Conservation (phyloP, 2,329 filamentous ascomycete species). For the Lecanicillium sp. region DNA sequence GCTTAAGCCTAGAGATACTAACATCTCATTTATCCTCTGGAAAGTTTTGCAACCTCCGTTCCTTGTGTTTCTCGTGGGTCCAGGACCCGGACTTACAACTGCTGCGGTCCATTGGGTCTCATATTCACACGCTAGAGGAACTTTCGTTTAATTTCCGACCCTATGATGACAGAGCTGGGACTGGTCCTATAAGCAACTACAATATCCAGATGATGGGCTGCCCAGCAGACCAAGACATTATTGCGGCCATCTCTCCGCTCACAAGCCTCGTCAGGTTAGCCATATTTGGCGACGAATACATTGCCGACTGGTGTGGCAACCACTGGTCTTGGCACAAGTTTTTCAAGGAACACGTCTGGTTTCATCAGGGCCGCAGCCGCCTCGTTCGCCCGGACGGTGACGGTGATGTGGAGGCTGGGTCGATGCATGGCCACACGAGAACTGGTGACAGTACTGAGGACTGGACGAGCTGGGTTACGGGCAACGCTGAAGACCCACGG, state of each 20-base stretch:
- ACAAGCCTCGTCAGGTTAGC: neutral
- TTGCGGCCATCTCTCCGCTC: neutral
- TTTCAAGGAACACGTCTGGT: slow-evolving; percentile 3
- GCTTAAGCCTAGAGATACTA: too few relatives aligned
- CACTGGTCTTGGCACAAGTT: slow-evolving; percentile 1
- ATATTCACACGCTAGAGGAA: too few relatives aligned
- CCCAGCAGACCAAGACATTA: neutral
- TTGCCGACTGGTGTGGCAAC: neutral
- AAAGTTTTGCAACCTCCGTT: too few relatives aligned
- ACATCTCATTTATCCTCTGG: too few relatives aligned
- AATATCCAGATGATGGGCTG: too few relatives aligned
- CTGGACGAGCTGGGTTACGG: neutral
- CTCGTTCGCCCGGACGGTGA: neutral
- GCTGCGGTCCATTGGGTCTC: too few relatives aligned
- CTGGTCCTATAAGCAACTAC: too few relatives aligned
- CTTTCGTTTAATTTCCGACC: too few relatives aligned
- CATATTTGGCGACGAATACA: slow-evolving; percentile 3
- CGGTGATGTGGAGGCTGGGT: too few relatives aligned
- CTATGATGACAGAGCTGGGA: too few relatives aligned
- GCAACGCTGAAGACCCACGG: neutral
- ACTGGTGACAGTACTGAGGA: neutral
- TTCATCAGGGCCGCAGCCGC: neutral
- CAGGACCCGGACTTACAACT: too few relatives aligned
- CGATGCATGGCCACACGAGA: neutral
- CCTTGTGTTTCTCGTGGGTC: too few relatives aligned